These are phyloP conservation scores for Nadsonia starkeyi-henricii DNA, from an alignment of 1,139 yeast genomes.

Conservation along the genomic window DNA sequence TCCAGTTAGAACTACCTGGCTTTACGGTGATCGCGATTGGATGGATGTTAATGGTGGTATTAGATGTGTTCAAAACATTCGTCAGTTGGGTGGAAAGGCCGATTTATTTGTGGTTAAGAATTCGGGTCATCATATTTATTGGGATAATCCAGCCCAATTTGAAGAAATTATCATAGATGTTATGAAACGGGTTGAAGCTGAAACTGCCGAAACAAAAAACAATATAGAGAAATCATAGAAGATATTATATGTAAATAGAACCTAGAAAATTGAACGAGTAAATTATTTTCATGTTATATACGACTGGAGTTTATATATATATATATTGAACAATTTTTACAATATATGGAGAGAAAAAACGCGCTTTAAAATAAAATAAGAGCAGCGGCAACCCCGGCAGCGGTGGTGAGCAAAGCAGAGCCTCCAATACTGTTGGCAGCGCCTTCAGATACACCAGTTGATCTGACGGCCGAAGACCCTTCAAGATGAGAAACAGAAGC, in stretches of 20 bases:
- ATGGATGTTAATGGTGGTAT: constrained; percentile 70
- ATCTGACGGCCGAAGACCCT: background rate
- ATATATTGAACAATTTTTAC: too few species aligned
- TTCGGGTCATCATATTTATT: constrained; percentile 68
- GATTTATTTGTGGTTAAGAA: constrained; percentile 33
- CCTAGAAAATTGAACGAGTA: too few species aligned
- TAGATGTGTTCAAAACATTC: constrained; percentile 32
- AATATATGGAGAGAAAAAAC: too few species aligned
- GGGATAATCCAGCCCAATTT: constrained; percentile 58
- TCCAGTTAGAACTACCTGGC: constrained; percentile 28
- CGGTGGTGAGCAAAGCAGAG: background rate
- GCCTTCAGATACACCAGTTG: background rate
- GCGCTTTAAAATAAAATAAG: background rate
- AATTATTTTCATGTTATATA: too few species aligned
- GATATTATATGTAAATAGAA: background rate
- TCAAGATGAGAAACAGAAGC: background rate
- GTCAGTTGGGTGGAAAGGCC: constrained; percentile 21
- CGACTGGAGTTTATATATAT: too few species aligned
- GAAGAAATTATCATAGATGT: constrained; percentile 36
- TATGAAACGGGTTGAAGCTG: constrained; percentile 4
- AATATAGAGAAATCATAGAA: background rate
- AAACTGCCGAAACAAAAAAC: background rate
- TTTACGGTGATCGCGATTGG: constrained; percentile 78
- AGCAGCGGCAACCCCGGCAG: background rate
- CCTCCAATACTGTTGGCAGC: background rate